phyloP scores from a whole-genome alignment of 2,329 filamentous ascomycete species.

The Ramularia collo-cygni region DNA sequence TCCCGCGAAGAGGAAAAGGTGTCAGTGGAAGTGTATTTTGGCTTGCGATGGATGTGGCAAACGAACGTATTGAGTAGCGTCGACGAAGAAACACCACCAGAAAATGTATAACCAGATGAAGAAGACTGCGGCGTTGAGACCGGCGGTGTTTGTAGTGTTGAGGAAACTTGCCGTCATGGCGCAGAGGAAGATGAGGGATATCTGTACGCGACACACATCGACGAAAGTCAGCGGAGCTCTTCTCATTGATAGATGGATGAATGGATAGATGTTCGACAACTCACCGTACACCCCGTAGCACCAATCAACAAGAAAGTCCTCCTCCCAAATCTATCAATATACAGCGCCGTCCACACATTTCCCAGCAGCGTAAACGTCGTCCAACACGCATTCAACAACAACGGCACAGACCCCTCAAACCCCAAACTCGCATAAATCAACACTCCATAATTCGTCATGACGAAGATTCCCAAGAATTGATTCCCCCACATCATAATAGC shows the following conservation, averaged over 20 bases:
- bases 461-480: constrained; percentile 20
- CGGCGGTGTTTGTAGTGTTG: constrained; percentile 28
- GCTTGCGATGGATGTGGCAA: constrained; percentile 25
- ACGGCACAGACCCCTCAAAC: constrained; percentile 33
- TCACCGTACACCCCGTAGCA: constrained; percentile 38
- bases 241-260: too few relatives aligned
- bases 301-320: constrained; percentile 39
- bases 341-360: constrained; percentile 38
- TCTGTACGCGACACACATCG: too few relatives aligned
- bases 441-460: constrained; percentile 35
- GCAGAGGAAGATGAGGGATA: constrained; percentile 38
- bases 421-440: constrained; percentile 35
- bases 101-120: constrained; percentile 39
- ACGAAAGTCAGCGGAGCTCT: too few relatives aligned
- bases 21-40: too few relatives aligned
- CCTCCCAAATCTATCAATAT: constrained; percentile 37
- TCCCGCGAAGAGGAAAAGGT: constrained; percentile 1
- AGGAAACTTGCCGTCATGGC: constrained; percentile 34
- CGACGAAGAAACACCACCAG: constrained; percentile 39
- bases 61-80: constrained; percentile 39
- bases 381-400: constrained; percentile 41
- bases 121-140: constrained; percentile 37
- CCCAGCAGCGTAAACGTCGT: constrained; percentile 33
- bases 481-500: constrained; percentile 34
- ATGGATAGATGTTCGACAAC: too few relatives aligned